Conservation (phyloP, 2,329 filamentous ascomycete genomes). For the Fusarium sp. region DNA sequence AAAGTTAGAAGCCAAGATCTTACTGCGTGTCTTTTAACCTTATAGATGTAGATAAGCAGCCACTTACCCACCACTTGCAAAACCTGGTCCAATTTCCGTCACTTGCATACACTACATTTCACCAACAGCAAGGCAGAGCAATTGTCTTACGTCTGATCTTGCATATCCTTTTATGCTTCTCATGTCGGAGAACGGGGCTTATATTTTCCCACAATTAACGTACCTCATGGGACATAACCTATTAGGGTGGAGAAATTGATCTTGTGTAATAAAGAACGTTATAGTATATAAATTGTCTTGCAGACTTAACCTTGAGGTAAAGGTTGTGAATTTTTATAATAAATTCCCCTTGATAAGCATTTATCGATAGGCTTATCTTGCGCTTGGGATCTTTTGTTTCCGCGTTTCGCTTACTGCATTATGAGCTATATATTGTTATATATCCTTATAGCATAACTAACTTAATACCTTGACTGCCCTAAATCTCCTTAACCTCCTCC, state of each 20-base stretch:
- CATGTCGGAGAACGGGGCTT: no score
- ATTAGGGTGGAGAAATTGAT: no score
- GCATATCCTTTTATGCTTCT: accelerated
- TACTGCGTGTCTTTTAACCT: accelerated
- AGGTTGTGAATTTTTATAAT: accelerated
- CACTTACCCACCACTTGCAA: neutral
- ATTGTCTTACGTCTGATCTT: neutral
- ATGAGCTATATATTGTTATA: no score
- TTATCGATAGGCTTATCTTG: neutral
- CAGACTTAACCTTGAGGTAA: accelerated
- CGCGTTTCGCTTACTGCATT: no score
- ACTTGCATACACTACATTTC: no score
- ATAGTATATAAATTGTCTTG: accelerated
- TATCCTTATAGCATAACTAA: no score
- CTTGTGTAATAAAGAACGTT: no score
- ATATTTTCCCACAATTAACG: no score
- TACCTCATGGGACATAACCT: no score
- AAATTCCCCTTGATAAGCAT: neutral
- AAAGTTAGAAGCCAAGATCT: accelerated
- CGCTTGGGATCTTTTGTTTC: neutral
- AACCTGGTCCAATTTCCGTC: no score
- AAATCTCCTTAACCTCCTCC: neutral
- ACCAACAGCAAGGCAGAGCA: no score
- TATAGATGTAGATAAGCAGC: neutral
- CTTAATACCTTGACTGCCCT: no score